Evolutionary conservation across 2,329 filamentous ascomycete species (phyloP), one percentile per base, ranked within the genome.

Genomic region (Lachnellula subtilissima): DNA sequence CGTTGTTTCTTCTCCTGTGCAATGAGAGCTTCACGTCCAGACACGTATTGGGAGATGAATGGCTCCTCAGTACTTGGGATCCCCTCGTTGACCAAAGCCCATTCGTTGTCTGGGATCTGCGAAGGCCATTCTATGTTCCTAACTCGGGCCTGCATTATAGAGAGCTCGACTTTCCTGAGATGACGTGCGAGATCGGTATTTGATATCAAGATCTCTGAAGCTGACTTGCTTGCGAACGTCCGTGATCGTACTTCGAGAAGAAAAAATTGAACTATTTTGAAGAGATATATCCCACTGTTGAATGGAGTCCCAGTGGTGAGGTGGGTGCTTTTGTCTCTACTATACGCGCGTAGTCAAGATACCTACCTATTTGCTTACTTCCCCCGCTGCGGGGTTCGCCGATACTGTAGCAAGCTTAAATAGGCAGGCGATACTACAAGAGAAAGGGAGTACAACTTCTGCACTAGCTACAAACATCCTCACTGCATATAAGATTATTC

Each of bases 21-120:
- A 55, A 96, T 87, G 52, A 97, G 79, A 25, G 84, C 85, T 64
- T 87, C 80, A 50, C 92, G 83, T 22, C 90, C 90, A 45, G 83
- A 74, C 40, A 96, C 75, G 68, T 96, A 97, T 69, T 93, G 85
- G 65, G 90, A 84, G 48, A 97, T 81, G 71, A 96, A 91, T 0
- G 87, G 84, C 65, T 96, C 90, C 9, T 82, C 75, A 19, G 73
- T 73, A 2, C 73, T 71, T 4, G 84, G 84, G 39, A 87, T 73
- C n/a, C 79, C 81, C 57, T 77, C 71, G 47, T 75, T 70, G 57
- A 86, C 70, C 61, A 83, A 80, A 32, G 75, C 76, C 82, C 82
- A 87, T 54, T 85, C 82, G 54, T 83, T 76, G 40, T 83, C 77
- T 48, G 65, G 58, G 55, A 70, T 65, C 14, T 53, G 50, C 15